phyloP scores from a whole-genome alignment of 1,284 basidiomycete genomes.

The Cryptococcus deneoformans region DNA sequence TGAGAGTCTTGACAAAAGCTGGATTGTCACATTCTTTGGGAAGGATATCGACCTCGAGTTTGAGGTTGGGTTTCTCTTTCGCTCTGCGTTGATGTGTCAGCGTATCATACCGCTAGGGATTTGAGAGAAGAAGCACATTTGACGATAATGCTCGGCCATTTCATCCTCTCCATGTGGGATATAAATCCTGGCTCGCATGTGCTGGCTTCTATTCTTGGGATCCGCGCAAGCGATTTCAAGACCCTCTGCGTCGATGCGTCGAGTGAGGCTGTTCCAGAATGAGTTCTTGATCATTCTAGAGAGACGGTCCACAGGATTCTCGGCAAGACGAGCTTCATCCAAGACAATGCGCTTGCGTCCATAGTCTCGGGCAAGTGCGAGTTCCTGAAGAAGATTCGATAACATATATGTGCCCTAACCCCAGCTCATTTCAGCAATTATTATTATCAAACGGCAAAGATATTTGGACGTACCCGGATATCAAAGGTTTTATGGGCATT shows the following conservation, averaged over 20 bases:
- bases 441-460: slow-evolving; percentile 5
- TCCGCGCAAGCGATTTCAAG: slow-evolving; percentile 95
- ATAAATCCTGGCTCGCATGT: slow-evolving; percentile 86
- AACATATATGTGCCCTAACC: slow-evolving; percentile 95
- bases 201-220: slow-evolving; percentile 89
- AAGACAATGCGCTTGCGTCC: slow-evolving; percentile 93
- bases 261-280: slow-evolving; percentile 97
- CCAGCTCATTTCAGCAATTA: neutral
- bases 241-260: slow-evolving; percentile 94
- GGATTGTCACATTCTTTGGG: slow-evolving; percentile 84
- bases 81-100: slow-evolving; percentile 19
- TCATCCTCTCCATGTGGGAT: slow-evolving; percentile 87
- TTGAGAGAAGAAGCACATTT: slow-evolving; percentile 41
- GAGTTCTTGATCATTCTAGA: slow-evolving; percentile 98
- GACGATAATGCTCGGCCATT: slow-evolving; percentile 87
- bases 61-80: slow-evolving; percentile 78
- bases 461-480: slow-evolving; percentile 66
- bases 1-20: slow-evolving; percentile 85
- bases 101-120: neutral
- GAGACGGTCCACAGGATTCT: slow-evolving; percentile 95
- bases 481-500: slow-evolving; percentile 98
- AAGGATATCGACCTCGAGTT: slow-evolving; percentile 84
- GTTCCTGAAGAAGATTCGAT: slow-evolving; percentile 97
- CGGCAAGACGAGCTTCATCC: slow-evolving; percentile 92
- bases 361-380: slow-evolving; percentile 94